Base-by-base conservation (phyloP, 148 eudicot genomes). In the Gaultheria prostrata region DNA sequence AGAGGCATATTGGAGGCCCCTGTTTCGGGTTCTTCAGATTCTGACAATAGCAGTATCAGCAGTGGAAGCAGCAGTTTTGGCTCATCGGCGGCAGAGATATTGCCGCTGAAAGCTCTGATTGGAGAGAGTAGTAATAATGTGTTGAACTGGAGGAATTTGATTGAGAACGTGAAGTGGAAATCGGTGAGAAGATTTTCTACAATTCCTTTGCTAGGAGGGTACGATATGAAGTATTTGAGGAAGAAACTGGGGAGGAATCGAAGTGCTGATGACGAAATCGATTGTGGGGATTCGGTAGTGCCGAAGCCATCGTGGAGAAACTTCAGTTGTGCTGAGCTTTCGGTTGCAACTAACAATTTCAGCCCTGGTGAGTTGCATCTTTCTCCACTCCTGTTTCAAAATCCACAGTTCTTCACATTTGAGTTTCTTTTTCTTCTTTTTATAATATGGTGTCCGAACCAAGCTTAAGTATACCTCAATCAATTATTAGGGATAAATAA, bases 1-100 rank as follows among this genome's bases (percentile, higher is more conserved):
- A 90, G 98, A 78, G 94, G 95, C 6, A 97, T 92, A 1, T 57
- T 97, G 30, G 99, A 97, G 57, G 87, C 85, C 43, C 88, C 91
- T 20, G 51, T 86, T 33, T 80, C 92, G 4, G 83, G 87, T 67
- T 85, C 91, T 11, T 86, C 90, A 5, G 91, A 86, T 28, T 92
- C 93, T 3, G 92, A 89, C 13, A 83, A 84, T 14, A 70, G 80
- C 77, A 86, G 83, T 84, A 84, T 61, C 80, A 89, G 73, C 69
- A 88, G 90, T 81, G 73, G 87, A 80, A 83, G 85, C 76, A 86
- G 84, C 28, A 48, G 79, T 26, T 53, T 61, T 8, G 80, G 15
- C 3, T 53, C 48, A 13, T 83, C 82, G 11, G 53, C 74, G 30
- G 9, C 69, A 10, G 85, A 83, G 17, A 81, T 57, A 56, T 70